phyloP scores from a whole-genome alignment of 2,329 filamentous ascomycete species.

The Neofusicoccum ribis region DNA sequence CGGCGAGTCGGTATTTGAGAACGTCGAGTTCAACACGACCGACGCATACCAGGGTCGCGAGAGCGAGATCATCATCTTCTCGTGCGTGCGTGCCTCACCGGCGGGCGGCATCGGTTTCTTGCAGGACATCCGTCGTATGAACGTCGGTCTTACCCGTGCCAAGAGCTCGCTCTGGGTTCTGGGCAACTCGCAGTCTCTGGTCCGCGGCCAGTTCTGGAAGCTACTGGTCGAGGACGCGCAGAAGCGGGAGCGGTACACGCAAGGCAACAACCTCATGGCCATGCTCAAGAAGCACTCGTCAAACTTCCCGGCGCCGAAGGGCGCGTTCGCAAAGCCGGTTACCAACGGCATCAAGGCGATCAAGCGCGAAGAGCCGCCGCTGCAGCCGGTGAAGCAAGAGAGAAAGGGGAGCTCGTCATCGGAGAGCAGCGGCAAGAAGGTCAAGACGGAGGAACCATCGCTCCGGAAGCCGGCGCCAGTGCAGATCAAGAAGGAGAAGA shows the following conservation, averaged over 20 bases:
- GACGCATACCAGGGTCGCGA: slow-evolving; percentile 97
- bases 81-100: slow-evolving; percentile 90
- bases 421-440: background rate
- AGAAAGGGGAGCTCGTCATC: background rate
- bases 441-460: background rate
- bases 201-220: slow-evolving; percentile 88
- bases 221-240: slow-evolving; percentile 82
- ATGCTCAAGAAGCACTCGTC: slow-evolving; percentile 57
- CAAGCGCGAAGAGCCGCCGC: background rate
- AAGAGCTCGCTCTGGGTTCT: slow-evolving; percentile 97
- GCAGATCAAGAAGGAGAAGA: slow-evolving; percentile 6
- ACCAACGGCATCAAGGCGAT: background rate
- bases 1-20: slow-evolving; percentile 71
- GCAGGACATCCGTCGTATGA: slow-evolving; percentile 98
- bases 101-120: slow-evolving; percentile 97
- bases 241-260: slow-evolving; percentile 72
- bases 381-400: background rate
- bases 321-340: background rate
- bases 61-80: slow-evolving; percentile 98
- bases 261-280: slow-evolving; percentile 57
- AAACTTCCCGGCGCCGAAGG: slow-evolving; percentile 35
- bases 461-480: background rate
- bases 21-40: slow-evolving; percentile 96
- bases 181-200: slow-evolving; percentile 82
- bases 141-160: slow-evolving; percentile 93